Conservation (phyloP, 176 grass and related monocot genomes). For the Stipa capillata region DNA sequence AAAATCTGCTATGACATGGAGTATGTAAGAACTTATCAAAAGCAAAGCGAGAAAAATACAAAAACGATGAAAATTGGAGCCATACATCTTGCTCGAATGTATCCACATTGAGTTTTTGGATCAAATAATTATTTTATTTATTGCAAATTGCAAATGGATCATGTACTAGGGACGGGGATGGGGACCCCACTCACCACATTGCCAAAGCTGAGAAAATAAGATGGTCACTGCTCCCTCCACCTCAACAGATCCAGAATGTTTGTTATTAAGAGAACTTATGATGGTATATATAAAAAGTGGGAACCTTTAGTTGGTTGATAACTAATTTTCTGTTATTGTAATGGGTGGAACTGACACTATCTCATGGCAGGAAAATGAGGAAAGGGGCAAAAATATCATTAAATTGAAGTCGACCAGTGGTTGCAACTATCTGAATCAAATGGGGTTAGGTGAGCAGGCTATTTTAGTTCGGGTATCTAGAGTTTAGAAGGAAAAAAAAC, state of each 20-base stretch:
- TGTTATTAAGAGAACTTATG: neutral
- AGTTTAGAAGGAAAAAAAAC: neutral
- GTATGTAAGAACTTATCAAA: neutral
- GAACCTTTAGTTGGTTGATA: too few relatives aligned
- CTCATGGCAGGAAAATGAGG: neutral
- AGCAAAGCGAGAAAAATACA: neutral
- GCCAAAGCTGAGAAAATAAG: neutral
- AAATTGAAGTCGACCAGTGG: neutral
- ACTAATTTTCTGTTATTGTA: neutral
- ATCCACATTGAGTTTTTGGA: neutral
- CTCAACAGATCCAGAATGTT: neutral
- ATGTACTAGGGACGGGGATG: neutral
- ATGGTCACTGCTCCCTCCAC: neutral
- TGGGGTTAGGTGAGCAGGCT: slow-evolving; percentile 6
- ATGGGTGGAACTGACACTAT: neutral
- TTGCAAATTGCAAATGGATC: neutral
- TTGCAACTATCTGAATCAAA: slow-evolving; percentile 12
- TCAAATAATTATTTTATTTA: neutral
- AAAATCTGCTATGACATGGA: too few relatives aligned
- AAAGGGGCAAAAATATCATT: too few relatives aligned
- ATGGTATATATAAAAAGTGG: too few relatives aligned
- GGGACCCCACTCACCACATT: neutral
- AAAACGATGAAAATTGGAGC: neutral
- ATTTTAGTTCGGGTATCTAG: neutral
- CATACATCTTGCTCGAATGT: neutral